Base-by-base conservation (phyloP, 1,284 basidiomycete genomes). In the Austroboletus olivaceoglutinosus region DNA sequence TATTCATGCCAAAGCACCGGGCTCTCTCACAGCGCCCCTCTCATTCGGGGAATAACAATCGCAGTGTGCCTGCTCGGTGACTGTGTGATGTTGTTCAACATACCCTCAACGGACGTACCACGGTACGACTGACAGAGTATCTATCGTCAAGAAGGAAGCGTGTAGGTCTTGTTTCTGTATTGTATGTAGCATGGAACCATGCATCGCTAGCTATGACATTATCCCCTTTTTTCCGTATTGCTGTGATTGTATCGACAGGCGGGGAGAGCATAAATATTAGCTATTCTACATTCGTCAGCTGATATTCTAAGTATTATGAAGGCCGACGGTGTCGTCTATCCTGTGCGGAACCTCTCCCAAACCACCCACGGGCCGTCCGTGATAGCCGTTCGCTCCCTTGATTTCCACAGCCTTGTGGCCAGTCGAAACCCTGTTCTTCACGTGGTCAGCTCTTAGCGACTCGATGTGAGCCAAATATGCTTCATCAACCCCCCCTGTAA, bases 401-500 rank as follows among this genome's bases (percentile, higher is more conserved):
- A 67, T 72, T 55, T 74, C 73, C 37, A 68, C 44, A 23, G 64
- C 60, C 23, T 68, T 70, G 13, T 70, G 54, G 21, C 62, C 66
- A 30, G 70, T 70, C 38, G 67, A 61, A 42, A 62, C 58, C 51
- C 62, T 70, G 23, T 61, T 62, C 73, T 94, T 93, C 31, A 83
- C 82, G 63, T 93, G 91, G 67, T 99, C 96, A 43, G 88, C 87
- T 27, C 97, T 83, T 49, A 93, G 65, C 41, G 73, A 74, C 70
- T 98, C 92, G 41, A 99, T 69, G 55, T 84, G 75, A 33, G 75
- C 70, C 44, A 99, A 78, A 73, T 99, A 99, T 46, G 70, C 77
- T 59, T 91, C 89, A 61, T 93, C 87, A 23, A 99, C 90, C n/a
- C 91, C 91, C 29, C 97, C 96, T 1, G 97, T 99, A 48, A 98